phyloP scores from a whole-genome alignment of 306 rosid species.

The Boehmeria nivea region DNA sequence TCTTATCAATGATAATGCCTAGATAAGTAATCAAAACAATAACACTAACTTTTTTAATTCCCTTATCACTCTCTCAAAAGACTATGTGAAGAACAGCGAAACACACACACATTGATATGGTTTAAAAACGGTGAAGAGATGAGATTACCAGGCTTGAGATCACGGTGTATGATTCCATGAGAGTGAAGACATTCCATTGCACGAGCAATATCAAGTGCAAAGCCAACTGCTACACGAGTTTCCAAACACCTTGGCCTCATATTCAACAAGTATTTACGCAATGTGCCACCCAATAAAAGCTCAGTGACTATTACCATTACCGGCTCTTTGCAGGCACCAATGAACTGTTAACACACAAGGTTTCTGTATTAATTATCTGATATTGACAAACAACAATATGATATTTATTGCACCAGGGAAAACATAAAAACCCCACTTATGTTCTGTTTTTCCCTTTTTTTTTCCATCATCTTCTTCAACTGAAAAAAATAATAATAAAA shows the following conservation, averaged over 20 bases:
- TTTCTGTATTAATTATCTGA: constrained; percentile 21
- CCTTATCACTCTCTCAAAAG: no score
- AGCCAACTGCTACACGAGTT: constrained; percentile 66
- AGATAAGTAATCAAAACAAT: no score
- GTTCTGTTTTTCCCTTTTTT: neutral
- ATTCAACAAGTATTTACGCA: constrained; percentile 75
- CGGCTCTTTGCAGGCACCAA: constrained; percentile 95
- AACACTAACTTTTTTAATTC: no score
- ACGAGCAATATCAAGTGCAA: constrained; percentile 83
- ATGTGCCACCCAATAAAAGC: constrained; percentile 77
- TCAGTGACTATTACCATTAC: constrained; percentile 92
- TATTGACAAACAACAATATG: constrained; percentile 20
- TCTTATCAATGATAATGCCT: no score
- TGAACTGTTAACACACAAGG: constrained; percentile 56
- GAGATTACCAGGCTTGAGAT: constrained; percentile 81
- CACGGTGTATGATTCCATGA: constrained; percentile 96
- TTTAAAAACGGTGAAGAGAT: constrained; percentile 1
- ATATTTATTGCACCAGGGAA: neutral
- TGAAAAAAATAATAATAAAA: neutral
- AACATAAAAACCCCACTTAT: no score
- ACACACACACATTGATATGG: no score
- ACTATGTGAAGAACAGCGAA: no score
- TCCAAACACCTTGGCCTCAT: constrained; percentile 87
- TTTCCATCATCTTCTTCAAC: neutral
- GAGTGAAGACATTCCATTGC: constrained; percentile 96